These are phyloP conservation scores for Kodamaea nitidulidarum DNA, from an alignment of 805 yeast genomes.

Conservation along the genomic window DNA sequence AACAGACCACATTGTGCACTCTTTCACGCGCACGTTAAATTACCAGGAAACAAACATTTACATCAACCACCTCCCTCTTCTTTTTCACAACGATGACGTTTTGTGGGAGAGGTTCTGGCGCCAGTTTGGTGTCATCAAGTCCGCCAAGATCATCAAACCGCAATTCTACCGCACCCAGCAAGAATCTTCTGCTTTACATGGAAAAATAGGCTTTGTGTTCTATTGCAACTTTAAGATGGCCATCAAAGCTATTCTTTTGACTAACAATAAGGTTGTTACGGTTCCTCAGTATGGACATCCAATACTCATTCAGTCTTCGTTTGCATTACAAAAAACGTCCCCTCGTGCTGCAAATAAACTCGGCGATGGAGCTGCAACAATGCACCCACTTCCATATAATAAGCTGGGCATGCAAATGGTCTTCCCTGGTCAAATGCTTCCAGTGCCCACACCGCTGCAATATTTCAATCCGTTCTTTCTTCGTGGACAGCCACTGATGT, in stretches of 20 bases:
- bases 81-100: conserved; percentile 51
- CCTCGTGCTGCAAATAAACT: neutral
- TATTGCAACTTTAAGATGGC: conserved; percentile 57
- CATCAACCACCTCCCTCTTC: conserved; percentile 57
- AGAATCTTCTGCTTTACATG: conserved; percentile 5
- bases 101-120: conserved; percentile 38
- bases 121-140: conserved; percentile 37
- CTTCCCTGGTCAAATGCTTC: conserved; percentile 4
- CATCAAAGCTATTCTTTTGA: conserved; percentile 51
- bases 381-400: conserved; percentile 3
- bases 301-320: conserved; percentile 33
- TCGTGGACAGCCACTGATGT: conserved; percentile 1
- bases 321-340: conserved; percentile 35
- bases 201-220: conserved; percentile 57
- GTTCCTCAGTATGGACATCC: conserved; percentile 14
- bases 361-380: conserved; percentile 1
- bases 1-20: conserved; percentile 1
- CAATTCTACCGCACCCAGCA: conserved; percentile 27
- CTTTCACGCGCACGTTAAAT: conserved; percentile 23
- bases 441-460: conserved; percentile 4
- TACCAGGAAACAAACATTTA: conserved; percentile 71
- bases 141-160: conserved; percentile 42
- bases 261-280: conserved; percentile 37
- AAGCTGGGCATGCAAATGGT: conserved; percentile 5
- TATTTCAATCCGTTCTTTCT: conserved; percentile 12